phyloP scores from a whole-genome alignment of 345 rosid genomes.

The Passiflora organensis region DNA sequence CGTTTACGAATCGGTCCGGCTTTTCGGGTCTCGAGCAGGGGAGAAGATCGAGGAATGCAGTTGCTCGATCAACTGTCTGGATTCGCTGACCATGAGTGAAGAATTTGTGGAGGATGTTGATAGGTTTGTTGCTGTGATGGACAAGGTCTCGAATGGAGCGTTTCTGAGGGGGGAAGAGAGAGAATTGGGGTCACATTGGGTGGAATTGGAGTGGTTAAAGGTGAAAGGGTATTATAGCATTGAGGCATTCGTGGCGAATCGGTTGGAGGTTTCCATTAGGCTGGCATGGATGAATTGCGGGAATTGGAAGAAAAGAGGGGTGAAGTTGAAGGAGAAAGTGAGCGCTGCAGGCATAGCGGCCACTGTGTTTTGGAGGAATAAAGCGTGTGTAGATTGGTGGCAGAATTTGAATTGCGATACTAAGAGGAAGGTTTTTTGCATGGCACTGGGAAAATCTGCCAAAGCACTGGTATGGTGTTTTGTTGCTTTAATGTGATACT shows the following conservation, averaged over 20 bases:
- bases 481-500: background rate
- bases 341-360: constrained; percentile 50
- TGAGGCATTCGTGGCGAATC: constrained; percentile 74
- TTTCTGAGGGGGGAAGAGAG: constrained; percentile 76
- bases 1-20: constrained; percentile 52
- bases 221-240: constrained; percentile 74
- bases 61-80: constrained; percentile 47
- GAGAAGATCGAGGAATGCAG: constrained; percentile 46
- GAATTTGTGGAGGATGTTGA: constrained; percentile 57
- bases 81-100: constrained; percentile 52
- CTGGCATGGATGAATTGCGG: constrained; percentile 73
- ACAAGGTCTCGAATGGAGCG: constrained; percentile 53
- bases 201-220: constrained; percentile 82
- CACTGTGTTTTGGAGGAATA: constrained; percentile 87
- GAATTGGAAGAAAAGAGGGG: constrained; percentile 65
- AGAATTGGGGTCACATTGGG: constrained; percentile 72
- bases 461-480: constrained; percentile 56
- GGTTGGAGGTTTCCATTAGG: constrained; percentile 84
- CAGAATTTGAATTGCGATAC: constrained; percentile 42
- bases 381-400: constrained; percentile 91
- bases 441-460: constrained; percentile 57
- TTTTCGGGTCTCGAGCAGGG: constrained; percentile 67
- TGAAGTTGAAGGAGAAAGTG: constrained; percentile 74
- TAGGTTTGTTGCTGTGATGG: constrained; percentile 63
- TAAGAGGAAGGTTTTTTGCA: constrained; percentile 45